Percentiles rank a stretch among this genome's conserved stretches.
Conservation (phyloP, 2,329 filamentous ascomycete species). For the Aspergillus cejpii region DNA sequence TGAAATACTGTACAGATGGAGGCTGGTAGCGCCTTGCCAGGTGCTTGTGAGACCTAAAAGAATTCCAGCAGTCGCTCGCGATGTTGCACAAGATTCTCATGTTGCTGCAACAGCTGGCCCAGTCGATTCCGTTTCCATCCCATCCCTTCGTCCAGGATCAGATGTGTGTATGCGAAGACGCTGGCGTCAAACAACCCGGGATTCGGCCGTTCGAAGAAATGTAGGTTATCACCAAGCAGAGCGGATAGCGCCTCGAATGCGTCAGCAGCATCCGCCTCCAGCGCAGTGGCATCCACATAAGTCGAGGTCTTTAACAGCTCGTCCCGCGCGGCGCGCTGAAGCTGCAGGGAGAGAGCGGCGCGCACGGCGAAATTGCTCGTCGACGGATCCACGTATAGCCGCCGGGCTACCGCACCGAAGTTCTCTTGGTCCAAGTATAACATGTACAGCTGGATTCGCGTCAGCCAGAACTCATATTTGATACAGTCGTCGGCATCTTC, state of each 20-base stretch:
- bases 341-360: slow-evolving; percentile 55
- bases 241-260: slow-evolving; percentile 58
- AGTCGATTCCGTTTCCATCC: slow-evolving; percentile 60
- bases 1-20: slow-evolving; percentile 13
- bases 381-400: slow-evolving; percentile 63
- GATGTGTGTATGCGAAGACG: slow-evolving; percentile 82
- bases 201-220: slow-evolving; percentile 53
- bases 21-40: not conserved
- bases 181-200: slow-evolving; percentile 79
- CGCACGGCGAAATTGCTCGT: slow-evolving; percentile 58
- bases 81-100: slow-evolving; percentile 60
- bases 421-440: slow-evolving; percentile 71
- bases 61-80: slow-evolving; percentile 53
- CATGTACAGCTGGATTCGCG: slow-evolving; percentile 56
- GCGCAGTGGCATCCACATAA: slow-evolving; percentile 50
- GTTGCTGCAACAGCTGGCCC: slow-evolving; percentile 49
- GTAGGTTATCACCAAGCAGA: slow-evolving; percentile 51
- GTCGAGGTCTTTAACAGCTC: slow-evolving; percentile 61
- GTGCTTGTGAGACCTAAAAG: slow-evolving; percentile 31
- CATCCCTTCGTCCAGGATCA: slow-evolving; percentile 61
- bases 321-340: slow-evolving; percentile 64
- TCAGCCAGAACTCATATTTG: slow-evolving; percentile 1
- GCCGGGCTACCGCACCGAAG: slow-evolving; percentile 56
- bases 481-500: not conserved
- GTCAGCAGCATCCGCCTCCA: slow-evolving; percentile 55